Percentiles rank a stretch among this genome's conserved stretches.
Conservation (phyloP, 352 stramenopile species). For the Pythium phragmiticola region DNA sequence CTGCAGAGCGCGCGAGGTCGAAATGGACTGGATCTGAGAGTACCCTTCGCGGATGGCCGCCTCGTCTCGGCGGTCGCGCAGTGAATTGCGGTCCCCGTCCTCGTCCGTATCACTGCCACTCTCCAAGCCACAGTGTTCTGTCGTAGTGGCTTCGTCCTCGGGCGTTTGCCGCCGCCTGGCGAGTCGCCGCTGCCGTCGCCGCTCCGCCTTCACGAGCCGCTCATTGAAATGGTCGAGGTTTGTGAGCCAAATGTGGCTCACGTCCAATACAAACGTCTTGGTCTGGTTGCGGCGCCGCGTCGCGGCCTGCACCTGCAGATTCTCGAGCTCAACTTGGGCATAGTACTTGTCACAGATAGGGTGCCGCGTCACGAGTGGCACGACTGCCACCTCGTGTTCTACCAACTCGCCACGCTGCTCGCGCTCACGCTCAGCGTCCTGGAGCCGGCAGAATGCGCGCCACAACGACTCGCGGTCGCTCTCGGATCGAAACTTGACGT, state of each 20-base stretch:
- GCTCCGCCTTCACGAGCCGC: slow-evolving; percentile 24
- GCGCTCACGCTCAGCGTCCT: slow-evolving; percentile 33
- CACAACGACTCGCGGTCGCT: slow-evolving; percentile 64
- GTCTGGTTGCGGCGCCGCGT: slow-evolving; percentile 70
- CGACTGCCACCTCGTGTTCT: slow-evolving; percentile 30
- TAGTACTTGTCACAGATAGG: slow-evolving; percentile 60
- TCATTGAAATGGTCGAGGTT: slow-evolving; percentile 89
- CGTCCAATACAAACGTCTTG: slow-evolving; percentile 85
- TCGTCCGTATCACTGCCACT: slow-evolving; percentile 2
- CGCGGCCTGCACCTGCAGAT: slow-evolving; percentile 54
- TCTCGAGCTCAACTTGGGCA: slow-evolving; percentile 68
- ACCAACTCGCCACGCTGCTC: slow-evolving; percentile 24
- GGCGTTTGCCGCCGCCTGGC: neutral
- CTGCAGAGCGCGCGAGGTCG: slow-evolving; percentile 52
- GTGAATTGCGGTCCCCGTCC: slow-evolving; percentile 25
- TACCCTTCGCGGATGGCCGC: slow-evolving; percentile 61
- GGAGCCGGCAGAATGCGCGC: slow-evolving; percentile 44
- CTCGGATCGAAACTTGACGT: slow-evolving; percentile 77
- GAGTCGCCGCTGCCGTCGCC: slow-evolving; percentile 15
- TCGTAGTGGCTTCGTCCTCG: neutral
- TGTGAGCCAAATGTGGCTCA: slow-evolving; percentile 90
- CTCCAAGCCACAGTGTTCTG: neutral
- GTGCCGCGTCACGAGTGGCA: slow-evolving; percentile 64
- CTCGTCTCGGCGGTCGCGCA: slow-evolving; percentile 55
- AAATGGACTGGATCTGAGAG: slow-evolving; percentile 80